A percentile compares a stretch with the other conserved stretches of the same genome.
Conservation (phyloP, 2,329 filamentous ascomycete species). For the Pseudocercospora crystallina region DNA sequence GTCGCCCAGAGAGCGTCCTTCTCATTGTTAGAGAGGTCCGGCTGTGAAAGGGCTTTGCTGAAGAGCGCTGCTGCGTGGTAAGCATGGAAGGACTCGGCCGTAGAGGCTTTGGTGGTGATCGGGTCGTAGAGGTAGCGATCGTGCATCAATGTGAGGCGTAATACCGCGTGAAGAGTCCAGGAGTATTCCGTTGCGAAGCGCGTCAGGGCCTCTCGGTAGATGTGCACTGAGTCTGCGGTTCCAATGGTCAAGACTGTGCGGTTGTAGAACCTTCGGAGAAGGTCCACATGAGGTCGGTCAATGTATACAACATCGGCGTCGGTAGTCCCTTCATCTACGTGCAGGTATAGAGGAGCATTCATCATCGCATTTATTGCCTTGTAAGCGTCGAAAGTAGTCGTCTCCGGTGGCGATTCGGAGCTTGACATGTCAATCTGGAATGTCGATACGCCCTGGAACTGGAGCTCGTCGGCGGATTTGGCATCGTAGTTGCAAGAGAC, state of each 20-base stretch:
- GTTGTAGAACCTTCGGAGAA: constrained; percentile 26
- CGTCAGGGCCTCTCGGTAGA: constrained; percentile 25
- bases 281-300: constrained; percentile 21
- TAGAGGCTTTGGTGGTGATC: constrained; percentile 24
- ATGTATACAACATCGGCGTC: constrained; percentile 18
- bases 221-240: constrained; percentile 20
- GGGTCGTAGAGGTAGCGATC: constrained; percentile 45
- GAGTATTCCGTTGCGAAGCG: constrained; percentile 36
- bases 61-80: constrained; percentile 52
- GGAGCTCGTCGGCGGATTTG: constrained; percentile 17
- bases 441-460: constrained; percentile 23
- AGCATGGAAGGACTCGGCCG: constrained; percentile 48
- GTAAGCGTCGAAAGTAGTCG: constrained; percentile 5
- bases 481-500: constrained; percentile 51
- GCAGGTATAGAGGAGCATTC: constrained; percentile 18
- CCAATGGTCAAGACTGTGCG: constrained; percentile 28
- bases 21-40: constrained; percentile 36
- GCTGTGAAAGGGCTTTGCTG: constrained; percentile 42
- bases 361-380: constrained; percentile 13
- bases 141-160: constrained; percentile 56
- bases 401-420: constrained; percentile 3
- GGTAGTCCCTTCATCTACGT: constrained; percentile 10
- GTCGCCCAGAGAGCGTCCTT: constrained; percentile 51
- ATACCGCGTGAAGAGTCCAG: constrained; percentile 56
- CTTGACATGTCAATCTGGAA: constrained; percentile 20